Percentiles rank a stretch among this genome's conserved stretches.
Conservation (phyloP, 163 green algal species). For the Volvox carteri region DNA sequence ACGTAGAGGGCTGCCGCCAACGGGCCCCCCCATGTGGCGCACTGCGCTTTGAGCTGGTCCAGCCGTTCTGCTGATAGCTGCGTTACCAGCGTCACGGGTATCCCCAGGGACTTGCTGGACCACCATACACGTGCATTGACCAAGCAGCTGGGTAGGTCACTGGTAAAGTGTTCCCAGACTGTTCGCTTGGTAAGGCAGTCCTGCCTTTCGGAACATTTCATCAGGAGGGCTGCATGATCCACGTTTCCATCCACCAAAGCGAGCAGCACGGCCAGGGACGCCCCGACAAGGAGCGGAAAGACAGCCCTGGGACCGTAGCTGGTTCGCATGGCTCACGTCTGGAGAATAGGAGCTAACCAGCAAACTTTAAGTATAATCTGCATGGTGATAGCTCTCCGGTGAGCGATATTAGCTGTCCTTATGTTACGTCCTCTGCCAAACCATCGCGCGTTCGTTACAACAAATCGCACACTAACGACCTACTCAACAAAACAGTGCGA, state of each 20-base stretch:
- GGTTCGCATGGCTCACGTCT: not conserved
- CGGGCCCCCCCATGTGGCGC: slow-evolving; percentile 55
- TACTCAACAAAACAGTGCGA: no score
- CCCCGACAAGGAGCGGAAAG: not conserved
- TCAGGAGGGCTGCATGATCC: not conserved
- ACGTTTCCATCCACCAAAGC: not conserved
- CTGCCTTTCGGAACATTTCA: slow-evolving; percentile 38
- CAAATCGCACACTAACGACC: no score
- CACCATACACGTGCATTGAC: slow-evolving; percentile 49
- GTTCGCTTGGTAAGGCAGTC: slow-evolving; percentile 46
- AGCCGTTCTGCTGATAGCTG: slow-evolving; percentile 62
- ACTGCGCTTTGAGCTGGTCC: slow-evolving; percentile 57
- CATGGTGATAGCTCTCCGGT: not conserved
- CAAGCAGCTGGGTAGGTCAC: slow-evolving; percentile 58
- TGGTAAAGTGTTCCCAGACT: slow-evolving; percentile 59
- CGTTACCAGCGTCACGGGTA: slow-evolving; percentile 63
- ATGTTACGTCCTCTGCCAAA: not conserved
- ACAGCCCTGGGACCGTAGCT: not conserved
- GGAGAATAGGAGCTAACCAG: not conserved
- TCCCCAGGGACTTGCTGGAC: slow-evolving; percentile 2
- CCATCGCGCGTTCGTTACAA: not conserved
- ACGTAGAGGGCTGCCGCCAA: slow-evolving; percentile 62
- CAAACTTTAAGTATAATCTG: not conserved
- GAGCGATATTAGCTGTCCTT: not conserved
- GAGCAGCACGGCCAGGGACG: not conserved